Percentiles rank a stretch among this genome's conserved stretches.
phyloP scores from a whole-genome alignment of 2,329 filamentous ascomycete species.

The Orbilia blumenaviensis region DNA sequence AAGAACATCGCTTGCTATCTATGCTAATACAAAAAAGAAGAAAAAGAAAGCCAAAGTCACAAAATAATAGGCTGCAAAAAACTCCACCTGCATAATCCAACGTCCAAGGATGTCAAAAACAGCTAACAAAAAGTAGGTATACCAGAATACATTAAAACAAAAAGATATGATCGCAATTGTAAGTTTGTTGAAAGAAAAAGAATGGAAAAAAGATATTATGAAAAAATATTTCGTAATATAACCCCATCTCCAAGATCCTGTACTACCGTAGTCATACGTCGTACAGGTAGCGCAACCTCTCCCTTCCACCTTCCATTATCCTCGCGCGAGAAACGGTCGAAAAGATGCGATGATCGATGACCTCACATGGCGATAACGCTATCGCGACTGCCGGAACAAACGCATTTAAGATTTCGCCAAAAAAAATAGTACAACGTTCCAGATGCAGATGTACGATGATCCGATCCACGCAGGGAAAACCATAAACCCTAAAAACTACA shows the following conservation, averaged over 20 bases:
- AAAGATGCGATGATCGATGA: neutral
- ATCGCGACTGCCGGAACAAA: neutral
- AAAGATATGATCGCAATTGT: neutral
- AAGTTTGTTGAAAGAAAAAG: neutral
- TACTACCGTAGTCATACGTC: conserved; percentile 22
- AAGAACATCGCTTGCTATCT: conserved; percentile 30
- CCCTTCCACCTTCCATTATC: neutral
- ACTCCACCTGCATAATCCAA: neutral
- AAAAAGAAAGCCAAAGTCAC: no score
- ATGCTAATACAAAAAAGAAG: conserved; percentile 8
- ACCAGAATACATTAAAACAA: neutral
- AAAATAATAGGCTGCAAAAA: neutral
- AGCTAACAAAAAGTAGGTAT: neutral
- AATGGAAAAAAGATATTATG: neutral
- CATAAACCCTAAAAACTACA: neutral
- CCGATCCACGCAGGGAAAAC: neutral
- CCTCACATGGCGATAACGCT: neutral
- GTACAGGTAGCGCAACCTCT: conserved; percentile 19
- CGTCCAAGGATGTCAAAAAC: no score
- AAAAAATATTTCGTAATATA: neutral
- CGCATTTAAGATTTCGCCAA: neutral
- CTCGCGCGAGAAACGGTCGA: no score
- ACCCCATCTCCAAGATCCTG: neutral
- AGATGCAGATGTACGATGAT: conserved; percentile 8
- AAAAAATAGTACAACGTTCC: conserved; percentile 18